These are phyloP conservation scores for Phlebiopsis gigantea DNA, from an alignment of 768 basidiomycete species.

Conservation along the genomic window DNA sequence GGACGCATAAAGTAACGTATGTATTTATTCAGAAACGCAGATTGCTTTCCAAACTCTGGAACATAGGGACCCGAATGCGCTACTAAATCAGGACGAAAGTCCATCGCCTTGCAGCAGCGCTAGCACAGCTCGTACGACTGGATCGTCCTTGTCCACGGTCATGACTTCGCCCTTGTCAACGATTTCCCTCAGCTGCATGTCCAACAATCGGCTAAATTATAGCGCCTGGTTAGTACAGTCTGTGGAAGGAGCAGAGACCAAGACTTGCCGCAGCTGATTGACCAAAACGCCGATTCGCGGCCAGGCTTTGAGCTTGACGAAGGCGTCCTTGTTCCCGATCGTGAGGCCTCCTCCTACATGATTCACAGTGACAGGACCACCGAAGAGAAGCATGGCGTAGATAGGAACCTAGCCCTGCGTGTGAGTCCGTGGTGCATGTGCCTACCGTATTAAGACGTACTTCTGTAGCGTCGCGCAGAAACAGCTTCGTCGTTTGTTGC, in stretches of 20 bases:
- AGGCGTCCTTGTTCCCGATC: constrained; percentile 46
- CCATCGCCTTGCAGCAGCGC: constrained; percentile 36
- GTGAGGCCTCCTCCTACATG: constrained; percentile 76
- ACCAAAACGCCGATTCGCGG: constrained; percentile 89
- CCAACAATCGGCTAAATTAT: constrained; percentile 53
- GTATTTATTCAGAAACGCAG: no score
- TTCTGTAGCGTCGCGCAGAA: constrained; percentile 83
- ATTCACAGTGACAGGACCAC: constrained; percentile 72
- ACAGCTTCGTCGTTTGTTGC: constrained; percentile 77
- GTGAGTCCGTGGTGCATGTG: background rate
- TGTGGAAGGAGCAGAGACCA: background rate
- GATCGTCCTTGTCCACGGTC: constrained; percentile 42
- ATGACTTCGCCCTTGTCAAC: constrained; percentile 58
- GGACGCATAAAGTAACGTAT: no score
- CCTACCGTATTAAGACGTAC: constrained; percentile 34
- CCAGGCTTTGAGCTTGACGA: constrained; percentile 70
- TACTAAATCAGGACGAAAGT: constrained; percentile 5
- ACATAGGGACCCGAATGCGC: no score
- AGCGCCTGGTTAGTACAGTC: background rate
- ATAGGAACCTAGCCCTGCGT: constrained; percentile 60
- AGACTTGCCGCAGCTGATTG: constrained; percentile 69
- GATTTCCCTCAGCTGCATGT: constrained; percentile 57
- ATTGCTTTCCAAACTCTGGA: no score
- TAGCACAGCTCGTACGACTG: constrained; percentile 45
- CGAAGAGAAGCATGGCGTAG: constrained; percentile 82